A percentile compares a stretch with the other conserved stretches of the same genome.
Conservation (phyloP, 495 filamentous ascomycete species). For the Hypomontagnella monticulosa region DNA sequence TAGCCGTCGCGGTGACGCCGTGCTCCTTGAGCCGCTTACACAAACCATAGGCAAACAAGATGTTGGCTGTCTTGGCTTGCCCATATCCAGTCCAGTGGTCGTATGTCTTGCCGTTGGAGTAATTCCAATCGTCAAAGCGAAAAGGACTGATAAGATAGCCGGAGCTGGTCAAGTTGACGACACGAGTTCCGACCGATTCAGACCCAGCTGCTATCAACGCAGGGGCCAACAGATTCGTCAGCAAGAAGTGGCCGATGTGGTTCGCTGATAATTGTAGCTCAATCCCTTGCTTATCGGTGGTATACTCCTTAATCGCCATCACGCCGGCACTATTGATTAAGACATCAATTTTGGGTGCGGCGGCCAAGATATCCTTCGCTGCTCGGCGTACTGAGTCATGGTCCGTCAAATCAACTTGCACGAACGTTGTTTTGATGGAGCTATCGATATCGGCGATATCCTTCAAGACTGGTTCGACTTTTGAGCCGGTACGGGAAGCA, state of each 20-base stretch:
- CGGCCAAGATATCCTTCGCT: constrained; percentile 48
- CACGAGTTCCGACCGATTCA: constrained; percentile 31
- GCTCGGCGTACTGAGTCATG: constrained; percentile 52
- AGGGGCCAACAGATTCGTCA: constrained; percentile 52
- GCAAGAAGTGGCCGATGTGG: constrained; percentile 41
- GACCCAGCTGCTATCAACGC: constrained; percentile 32
- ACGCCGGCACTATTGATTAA: constrained; percentile 71
- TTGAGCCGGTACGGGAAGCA: constrained; percentile 59
- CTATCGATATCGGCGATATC: constrained; percentile 35
- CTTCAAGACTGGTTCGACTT: constrained; percentile 50
- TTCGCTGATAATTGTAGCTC: constrained; percentile 56
- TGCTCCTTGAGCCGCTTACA: constrained; percentile 44
- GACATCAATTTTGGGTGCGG: constrained; percentile 49
- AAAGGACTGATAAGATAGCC: constrained; percentile 42
- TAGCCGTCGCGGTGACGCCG: constrained; percentile 45
- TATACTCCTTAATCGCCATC: constrained; percentile 52
- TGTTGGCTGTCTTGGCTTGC: constrained; percentile 61
- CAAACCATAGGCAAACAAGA: constrained; percentile 55
- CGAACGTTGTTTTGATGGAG: constrained; percentile 32
- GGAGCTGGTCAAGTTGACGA: constrained; percentile 54
- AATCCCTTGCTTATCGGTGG: constrained; percentile 40
- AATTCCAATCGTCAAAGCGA: constrained; percentile 49
- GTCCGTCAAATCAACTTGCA: constrained; percentile 53
- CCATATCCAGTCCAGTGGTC: constrained; percentile 54
- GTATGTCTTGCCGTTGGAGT: constrained; percentile 52